Conservation (phyloP, 2,329 filamentous ascomycete species). For the Alternaria atra region DNA sequence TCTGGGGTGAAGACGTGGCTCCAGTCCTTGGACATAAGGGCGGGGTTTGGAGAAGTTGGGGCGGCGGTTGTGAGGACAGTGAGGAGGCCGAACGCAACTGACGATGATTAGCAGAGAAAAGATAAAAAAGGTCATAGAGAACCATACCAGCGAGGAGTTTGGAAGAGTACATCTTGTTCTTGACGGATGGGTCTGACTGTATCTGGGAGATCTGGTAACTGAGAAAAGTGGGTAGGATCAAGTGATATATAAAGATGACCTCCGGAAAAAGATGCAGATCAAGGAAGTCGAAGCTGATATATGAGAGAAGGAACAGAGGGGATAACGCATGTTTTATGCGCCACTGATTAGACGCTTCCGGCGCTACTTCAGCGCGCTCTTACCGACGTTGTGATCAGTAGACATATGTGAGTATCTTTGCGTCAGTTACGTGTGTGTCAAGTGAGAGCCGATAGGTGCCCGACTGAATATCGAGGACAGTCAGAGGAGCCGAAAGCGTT, state of each 20-base stretch:
- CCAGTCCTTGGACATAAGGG: conserved; percentile 7
- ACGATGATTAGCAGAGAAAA: neutral
- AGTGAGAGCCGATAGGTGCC: neutral
- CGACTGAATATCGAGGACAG: neutral
- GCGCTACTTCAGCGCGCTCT: neutral
- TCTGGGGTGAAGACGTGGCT: neutral
- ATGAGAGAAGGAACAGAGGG: neutral
- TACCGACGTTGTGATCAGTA: neutral
- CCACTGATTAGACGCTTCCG: neutral
- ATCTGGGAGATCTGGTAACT: neutral
- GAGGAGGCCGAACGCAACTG: neutral
- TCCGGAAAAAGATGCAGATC: neutral
- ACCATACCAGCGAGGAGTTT: neutral
- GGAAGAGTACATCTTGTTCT: neutral
- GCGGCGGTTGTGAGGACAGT: neutral
- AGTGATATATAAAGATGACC: neutral
- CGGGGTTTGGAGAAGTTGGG: neutral
- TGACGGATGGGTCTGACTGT: neutral
- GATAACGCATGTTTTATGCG: neutral
- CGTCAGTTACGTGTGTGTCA: neutral
- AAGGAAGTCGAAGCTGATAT: neutral
- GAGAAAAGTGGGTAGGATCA: neutral
- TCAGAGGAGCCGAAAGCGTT: neutral
- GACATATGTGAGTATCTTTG: neutral
- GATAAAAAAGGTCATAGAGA: neutral